These are phyloP conservation scores for Pichia phayaonensis DNA, from an alignment of 805 yeast species.

Conservation along the genomic window DNA sequence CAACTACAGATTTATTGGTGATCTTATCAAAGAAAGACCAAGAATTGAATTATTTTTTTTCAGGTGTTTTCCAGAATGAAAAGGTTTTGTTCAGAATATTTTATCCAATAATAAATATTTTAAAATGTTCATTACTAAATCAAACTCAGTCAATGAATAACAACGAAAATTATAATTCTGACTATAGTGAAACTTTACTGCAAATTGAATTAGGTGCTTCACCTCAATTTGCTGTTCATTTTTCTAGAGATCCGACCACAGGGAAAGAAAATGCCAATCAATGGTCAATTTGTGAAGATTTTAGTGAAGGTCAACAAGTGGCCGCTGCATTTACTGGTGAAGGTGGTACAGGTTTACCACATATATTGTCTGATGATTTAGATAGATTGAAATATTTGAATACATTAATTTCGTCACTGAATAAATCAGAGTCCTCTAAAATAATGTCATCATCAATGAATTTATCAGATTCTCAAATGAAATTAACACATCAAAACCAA, in stretches of 20 bases:
- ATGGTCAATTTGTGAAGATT: slow-evolving; percentile 80
- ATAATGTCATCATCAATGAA: slow-evolving; percentile 28
- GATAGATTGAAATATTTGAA: slow-evolving; percentile 29
- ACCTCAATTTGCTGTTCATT: slow-evolving; percentile 75
- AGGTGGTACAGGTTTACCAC: slow-evolving; percentile 59
- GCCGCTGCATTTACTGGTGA: slow-evolving; percentile 52
- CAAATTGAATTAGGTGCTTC: slow-evolving; percentile 36
- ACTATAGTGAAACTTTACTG: slow-evolving; percentile 33
- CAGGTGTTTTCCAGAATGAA: slow-evolving; percentile 60
- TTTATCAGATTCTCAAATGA: slow-evolving; percentile 1
- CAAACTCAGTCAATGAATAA: slow-evolving; percentile 23
- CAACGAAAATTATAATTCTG: slow-evolving; percentile 15
- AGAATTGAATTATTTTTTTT: slow-evolving; percentile 72
- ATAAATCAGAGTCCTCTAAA: slow-evolving; percentile 14
- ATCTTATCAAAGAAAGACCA: slow-evolving; percentile 60
- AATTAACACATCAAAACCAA: slow-evolving; percentile 1
- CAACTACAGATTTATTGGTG: slow-evolving; percentile 62
- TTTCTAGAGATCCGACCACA: slow-evolving; percentile 42
- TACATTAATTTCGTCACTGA: slow-evolving; percentile 25
- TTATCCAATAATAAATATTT: slow-evolving; percentile 55
- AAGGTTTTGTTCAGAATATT: slow-evolving; percentile 67
- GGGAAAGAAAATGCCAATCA: slow-evolving; percentile 46
- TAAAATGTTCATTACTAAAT: slow-evolving; percentile 48
- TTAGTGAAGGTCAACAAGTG: slow-evolving; percentile 78
- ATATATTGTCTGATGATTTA: slow-evolving; percentile 52